Base-by-base conservation (phyloP, 2,329 filamentous ascomycete genomes). In the Fusarium beomiforme region DNA sequence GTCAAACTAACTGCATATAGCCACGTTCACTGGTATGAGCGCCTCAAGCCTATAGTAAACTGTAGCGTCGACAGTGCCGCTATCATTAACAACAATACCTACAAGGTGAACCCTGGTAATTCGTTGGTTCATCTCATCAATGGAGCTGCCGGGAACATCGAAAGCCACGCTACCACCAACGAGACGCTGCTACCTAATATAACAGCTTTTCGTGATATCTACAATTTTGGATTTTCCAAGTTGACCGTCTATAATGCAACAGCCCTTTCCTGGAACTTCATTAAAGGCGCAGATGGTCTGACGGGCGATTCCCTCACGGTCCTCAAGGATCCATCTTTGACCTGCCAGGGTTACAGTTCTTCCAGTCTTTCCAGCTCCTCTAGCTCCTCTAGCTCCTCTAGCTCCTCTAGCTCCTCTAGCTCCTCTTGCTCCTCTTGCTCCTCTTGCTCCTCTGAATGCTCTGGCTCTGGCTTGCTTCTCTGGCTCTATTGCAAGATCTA, bases 11-110 rank as follows among this genome's bases (percentile, higher is more conserved):
- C 19, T 10, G 0, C 3, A 14, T 1, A 19, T 17, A 62, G 59
- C 7, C 59, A 62, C 2, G 55, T 62, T 6, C 55, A 62, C 1
- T 62, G 59, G 59, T 60, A 62, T 10, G 59, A 62, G 23, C 59
- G 59, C 4, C 59, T 62, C 3, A 36, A 50, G 5, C 59, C 59
- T 4, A 47, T 60, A 16, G 1, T 5, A 6, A 62, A 62, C 6
- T 34, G 55, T 6, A 1, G 3, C 1, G 17, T 61, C 41, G 59
- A 61, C 19, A 4, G 8, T 3, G 12, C 1, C 6, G 26, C 53
- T 10, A 3, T 34, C 16, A 9, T 55, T 6, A 14, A 17, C 29
- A 3, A 9, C 1, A 44, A 8, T 17, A 19, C 14, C 4, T 58
- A 58, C 33, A 21, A 36, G 5, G 13, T 37, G 4, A 29, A 5